Conservation (phyloP, 1,284 basidiomycete species). For the Mixia osmundae region DNA sequence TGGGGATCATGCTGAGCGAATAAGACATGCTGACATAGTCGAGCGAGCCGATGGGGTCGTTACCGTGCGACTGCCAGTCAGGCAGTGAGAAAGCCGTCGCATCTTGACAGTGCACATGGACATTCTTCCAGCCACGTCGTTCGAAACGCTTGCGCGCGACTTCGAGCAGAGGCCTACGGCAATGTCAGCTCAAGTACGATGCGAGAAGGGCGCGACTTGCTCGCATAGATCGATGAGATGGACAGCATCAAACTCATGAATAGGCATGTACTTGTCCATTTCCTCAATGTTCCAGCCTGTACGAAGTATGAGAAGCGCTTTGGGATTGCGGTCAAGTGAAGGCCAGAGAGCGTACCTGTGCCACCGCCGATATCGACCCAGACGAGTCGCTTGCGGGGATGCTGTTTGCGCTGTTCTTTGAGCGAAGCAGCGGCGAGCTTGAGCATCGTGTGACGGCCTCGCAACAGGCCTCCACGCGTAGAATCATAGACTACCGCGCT, state of each 20-base stretch:
- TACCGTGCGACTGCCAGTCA: slow-evolving; percentile 24
- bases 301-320: neutral
- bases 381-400: slow-evolving; percentile 33
- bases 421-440: slow-evolving; percentile 44
- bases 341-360: slow-evolving; percentile 28
- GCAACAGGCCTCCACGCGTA: slow-evolving; percentile 35
- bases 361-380: slow-evolving; percentile 70
- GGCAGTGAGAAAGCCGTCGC: slow-evolving; percentile 45
- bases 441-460: slow-evolving; percentile 46
- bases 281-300: slow-evolving; percentile 55
- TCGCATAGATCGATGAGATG: slow-evolving; percentile 30
- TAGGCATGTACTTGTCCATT: slow-evolving; percentile 46
- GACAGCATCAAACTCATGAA: slow-evolving; percentile 40
- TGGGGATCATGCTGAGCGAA: slow-evolving; percentile 26
- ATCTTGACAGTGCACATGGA: slow-evolving; percentile 50
- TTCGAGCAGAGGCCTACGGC: slow-evolving; percentile 48
- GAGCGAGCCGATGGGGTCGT: slow-evolving; percentile 33
- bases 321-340: neutral
- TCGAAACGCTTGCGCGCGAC: slow-evolving; percentile 45
- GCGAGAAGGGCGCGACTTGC: neutral
- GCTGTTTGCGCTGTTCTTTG: slow-evolving; percentile 26
- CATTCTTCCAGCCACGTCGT: slow-evolving; percentile 45
- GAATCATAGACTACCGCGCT: slow-evolving; percentile 33
- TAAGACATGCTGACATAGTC: slow-evolving; percentile 44
- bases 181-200: slow-evolving; percentile 21